Base-by-base conservation (phyloP, 2,329 filamentous ascomycete genomes). In the Epichloe scottii region DNA sequence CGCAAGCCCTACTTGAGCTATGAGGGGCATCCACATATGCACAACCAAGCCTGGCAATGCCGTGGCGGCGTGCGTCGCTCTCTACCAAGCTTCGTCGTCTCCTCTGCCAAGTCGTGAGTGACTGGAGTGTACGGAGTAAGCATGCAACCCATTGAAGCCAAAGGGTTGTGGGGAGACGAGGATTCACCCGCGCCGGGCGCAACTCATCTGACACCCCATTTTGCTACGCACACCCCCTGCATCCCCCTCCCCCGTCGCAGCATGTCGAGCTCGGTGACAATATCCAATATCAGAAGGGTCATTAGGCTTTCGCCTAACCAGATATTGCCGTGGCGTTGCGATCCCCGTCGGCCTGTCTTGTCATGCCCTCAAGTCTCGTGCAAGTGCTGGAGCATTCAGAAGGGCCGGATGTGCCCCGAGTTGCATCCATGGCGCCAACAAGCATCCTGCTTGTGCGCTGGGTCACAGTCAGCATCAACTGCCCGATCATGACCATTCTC, bases 361-460 rank as follows among this genome's bases (percentile, higher is more conserved):
- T 53, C 49, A 53, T 51, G 49, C 49, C 34, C 35, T 46, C 52
- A 46, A 43, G 43, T 49, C 52, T 47, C 49, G 52, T 54, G 52
- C 46, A 50, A 51, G 49, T 47, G 38, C 43, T 39, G 19, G 41
- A 50, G 46, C 37, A n/a, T 34, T 46, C 40, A 49, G 38, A 40
- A 43, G 38, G 49, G 40, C 49, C 46, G 35, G 44, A 46, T 53
- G 33, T 34, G 14, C 44, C 30, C 35, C 48, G 14, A 46, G 14
- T 8, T 46, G 46, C 33, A 43, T 47, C 35, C 11, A 48, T 42
- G 40, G 41, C 19, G 48, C 41, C 40, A 37, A 8, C 33, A 8
- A 40, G n/a, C 6, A 46, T 41, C 19, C 21, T 30, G 4, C 21
- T 44, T 14, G 21, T 26, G 21, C 26, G 33, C n/a, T 30, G 15